Evolutionary conservation across 805 yeast genomes (phyloP).

Genomic region (Maudiozyma serrabonitensis): DNA sequence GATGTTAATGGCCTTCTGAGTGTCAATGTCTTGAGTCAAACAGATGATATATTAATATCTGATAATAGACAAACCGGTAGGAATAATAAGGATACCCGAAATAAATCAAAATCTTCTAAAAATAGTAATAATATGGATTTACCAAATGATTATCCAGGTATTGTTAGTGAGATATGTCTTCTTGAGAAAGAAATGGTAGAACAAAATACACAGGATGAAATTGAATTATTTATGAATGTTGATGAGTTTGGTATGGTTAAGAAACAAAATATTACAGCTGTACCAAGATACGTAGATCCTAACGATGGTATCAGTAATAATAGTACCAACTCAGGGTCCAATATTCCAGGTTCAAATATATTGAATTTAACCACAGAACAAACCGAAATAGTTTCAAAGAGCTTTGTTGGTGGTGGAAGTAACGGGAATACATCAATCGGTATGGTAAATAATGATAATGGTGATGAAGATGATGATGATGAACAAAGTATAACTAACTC

Average conservation of each 20-base stretch:
- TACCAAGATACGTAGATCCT: not conserved
- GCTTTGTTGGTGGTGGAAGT: not conserved
- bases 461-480: not conserved
- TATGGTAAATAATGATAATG: not conserved
- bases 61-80: constrained; percentile 14
- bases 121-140: constrained; percentile 7
- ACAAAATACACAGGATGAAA: constrained; percentile 16
- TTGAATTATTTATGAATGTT: constrained; percentile 20
- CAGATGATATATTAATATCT: constrained; percentile 20
- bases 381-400: not conserved
- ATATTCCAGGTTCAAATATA: not conserved
- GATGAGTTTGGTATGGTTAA: constrained; percentile 7
- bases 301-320: not conserved
- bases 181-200: constrained; percentile 27
- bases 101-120: not conserved
- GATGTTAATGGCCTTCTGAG: constrained; percentile 42
- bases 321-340: not conserved
- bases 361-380: not conserved
- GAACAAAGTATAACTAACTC: not conserved
- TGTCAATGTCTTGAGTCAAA: constrained; percentile 36
- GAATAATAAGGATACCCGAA: not conserved
- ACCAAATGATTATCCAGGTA: constrained; percentile 33
- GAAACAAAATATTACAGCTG: not conserved
- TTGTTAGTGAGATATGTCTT: constrained; percentile 32
- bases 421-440: not conserved